phyloP scores from a whole-genome alignment of 2,329 filamentous ascomycete genomes.

The Aspergillus persii region DNA sequence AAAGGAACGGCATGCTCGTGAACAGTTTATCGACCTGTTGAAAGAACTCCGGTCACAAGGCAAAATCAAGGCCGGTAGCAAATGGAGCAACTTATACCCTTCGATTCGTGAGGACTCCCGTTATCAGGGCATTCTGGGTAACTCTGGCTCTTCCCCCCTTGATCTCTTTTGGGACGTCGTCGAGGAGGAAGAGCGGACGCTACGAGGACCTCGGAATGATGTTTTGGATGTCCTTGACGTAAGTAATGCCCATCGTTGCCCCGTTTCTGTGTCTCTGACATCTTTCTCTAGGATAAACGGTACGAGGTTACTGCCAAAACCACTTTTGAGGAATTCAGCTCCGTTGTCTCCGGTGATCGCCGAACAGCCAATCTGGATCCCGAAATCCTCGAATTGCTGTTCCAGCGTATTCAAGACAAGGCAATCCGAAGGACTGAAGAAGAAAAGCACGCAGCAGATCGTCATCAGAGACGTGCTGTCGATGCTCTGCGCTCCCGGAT shows the following conservation, averaged over 20 bases:
- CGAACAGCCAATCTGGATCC: constrained; percentile 84
- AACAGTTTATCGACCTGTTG: constrained; percentile 73
- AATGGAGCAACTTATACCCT: constrained; percentile 80
- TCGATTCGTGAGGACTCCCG: constrained; percentile 76
- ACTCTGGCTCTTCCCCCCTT: constrained; percentile 78
- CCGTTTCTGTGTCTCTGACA: constrained; percentile 36
- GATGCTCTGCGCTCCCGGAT: constrained; percentile 83
- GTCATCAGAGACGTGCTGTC: constrained; percentile 77
- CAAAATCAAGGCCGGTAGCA: constrained; percentile 83
- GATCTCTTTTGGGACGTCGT: constrained; percentile 96
- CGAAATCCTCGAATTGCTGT: constrained; percentile 76
- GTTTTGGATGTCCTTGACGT: constrained; percentile 87
- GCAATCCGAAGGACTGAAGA: constrained; percentile 78
- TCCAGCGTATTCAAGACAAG: constrained; percentile 85
- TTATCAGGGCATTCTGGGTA: constrained; percentile 79
- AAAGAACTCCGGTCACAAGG: constrained; percentile 70
- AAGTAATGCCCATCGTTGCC: constrained; percentile 35
- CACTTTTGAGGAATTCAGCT: constrained; percentile 81
- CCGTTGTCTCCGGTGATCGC: constrained; percentile 78
- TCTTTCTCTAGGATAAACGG: constrained; percentile 67
- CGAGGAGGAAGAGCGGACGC: constrained; percentile 87
- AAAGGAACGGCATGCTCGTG: constrained; percentile 80
- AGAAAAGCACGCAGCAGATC: constrained; percentile 76
- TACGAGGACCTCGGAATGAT: constrained; percentile 76
- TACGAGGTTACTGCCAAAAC: constrained; percentile 88